Conservation (phyloP, 768 basidiomycete genomes). For the Boletus rex-veris region DNA sequence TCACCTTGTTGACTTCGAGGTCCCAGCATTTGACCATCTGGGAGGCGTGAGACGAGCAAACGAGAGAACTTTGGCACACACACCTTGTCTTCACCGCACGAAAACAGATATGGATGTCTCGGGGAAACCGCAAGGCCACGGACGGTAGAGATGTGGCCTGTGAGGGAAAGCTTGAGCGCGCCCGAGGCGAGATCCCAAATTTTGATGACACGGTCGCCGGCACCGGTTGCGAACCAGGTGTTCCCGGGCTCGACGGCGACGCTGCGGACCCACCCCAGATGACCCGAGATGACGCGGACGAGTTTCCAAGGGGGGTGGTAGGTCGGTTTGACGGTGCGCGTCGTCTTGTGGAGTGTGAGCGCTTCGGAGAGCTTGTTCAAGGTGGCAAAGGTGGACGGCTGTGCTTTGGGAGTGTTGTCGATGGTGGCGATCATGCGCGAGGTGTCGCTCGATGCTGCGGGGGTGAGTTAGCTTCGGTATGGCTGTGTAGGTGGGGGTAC, state of each 20-base stretch:
- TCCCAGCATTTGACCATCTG: conserved; percentile 99
- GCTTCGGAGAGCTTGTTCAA: conserved; percentile 77
- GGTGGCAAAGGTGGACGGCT: conserved; percentile 69
- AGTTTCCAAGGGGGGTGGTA: conserved; percentile 98
- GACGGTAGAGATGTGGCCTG: conserved; percentile 97
- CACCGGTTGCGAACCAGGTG: conserved; percentile 97
- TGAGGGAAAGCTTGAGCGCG: conserved; percentile 94
- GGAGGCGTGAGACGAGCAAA: background rate
- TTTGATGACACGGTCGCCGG: conserved; percentile 97
- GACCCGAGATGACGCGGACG: conserved; percentile 93
- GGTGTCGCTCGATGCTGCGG: conserved; percentile 41
- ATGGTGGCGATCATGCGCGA: conserved; percentile 69
- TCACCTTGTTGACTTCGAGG: conserved; percentile 97
- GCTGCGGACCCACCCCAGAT: conserved; percentile 96
- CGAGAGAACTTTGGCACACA: conserved; percentile 11
- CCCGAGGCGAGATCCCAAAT: conserved; percentile 98
- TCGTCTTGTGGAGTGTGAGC: conserved; percentile 88
- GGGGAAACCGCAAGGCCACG: conserved; percentile 89
- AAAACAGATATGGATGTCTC: conserved; percentile 95
- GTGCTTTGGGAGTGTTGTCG: conserved; percentile 65
- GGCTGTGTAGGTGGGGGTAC: conserved; percentile 18
- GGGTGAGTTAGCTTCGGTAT: conserved; percentile 1
- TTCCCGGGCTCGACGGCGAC: conserved; percentile 98
- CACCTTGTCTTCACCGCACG: conserved; percentile 97
- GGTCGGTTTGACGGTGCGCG: conserved; percentile 88